These are phyloP conservation scores for Cephaloascus fragrans DNA, from an alignment of 805 yeast species.

Conservation along the genomic window DNA sequence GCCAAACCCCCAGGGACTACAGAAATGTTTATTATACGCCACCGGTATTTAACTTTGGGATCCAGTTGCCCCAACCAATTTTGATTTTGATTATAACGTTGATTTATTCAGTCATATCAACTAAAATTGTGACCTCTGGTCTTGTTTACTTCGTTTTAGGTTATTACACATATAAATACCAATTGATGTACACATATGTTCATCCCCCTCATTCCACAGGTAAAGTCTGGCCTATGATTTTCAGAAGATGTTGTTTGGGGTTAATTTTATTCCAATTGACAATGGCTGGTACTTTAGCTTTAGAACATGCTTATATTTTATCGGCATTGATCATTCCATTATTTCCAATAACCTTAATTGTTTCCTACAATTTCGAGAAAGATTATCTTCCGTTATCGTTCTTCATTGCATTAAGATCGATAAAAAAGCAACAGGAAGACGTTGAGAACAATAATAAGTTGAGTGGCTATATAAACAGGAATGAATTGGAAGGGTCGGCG, in stretches of 20 bases:
- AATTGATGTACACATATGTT: constrained; percentile 48
- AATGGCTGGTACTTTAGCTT: constrained; percentile 54
- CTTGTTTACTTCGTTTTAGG: constrained; percentile 47
- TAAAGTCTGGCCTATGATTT: constrained; percentile 57
- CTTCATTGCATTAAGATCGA: constrained; percentile 52
- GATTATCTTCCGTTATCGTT: constrained; percentile 43
- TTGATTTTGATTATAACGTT: constrained; percentile 48
- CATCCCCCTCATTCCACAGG: constrained; percentile 63
- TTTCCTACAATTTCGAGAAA: constrained; percentile 41
- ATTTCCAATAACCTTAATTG: constrained; percentile 32
- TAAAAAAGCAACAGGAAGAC: constrained; percentile 27
- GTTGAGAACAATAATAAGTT: constrained; percentile 17
- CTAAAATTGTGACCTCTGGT: constrained; percentile 51
- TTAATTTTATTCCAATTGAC: constrained; percentile 47
- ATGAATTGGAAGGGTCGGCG: background rate
- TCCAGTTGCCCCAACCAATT: constrained; percentile 53
- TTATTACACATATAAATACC: constrained; percentile 52
- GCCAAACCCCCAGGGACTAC: constrained; percentile 42
- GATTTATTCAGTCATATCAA: constrained; percentile 51
- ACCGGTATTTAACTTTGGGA: constrained; percentile 49
- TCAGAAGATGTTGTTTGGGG: constrained; percentile 45
- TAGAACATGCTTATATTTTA: constrained; percentile 44
- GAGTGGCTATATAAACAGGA: background rate
- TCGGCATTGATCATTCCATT: constrained; percentile 41
- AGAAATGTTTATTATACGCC: constrained; percentile 46